Conservation (phyloP, 176 grass and related monocot genomes). For the Aegilops speltoides region DNA sequence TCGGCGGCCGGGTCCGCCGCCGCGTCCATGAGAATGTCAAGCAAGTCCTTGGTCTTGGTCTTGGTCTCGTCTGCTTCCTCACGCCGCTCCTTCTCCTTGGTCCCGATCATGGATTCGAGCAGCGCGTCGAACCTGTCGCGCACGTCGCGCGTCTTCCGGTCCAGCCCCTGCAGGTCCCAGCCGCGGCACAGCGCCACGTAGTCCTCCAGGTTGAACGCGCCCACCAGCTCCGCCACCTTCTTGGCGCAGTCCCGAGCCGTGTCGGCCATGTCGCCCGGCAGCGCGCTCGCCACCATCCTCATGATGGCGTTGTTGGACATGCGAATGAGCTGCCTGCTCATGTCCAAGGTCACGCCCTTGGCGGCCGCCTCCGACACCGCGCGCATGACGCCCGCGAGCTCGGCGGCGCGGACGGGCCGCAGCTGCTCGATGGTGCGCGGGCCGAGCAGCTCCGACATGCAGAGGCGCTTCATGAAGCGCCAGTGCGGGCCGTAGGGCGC, state of each 20-base stretch:
- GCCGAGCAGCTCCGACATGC: conserved; percentile 17
- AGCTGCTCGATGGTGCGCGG: conserved; percentile 17
- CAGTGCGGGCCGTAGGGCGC: conserved; percentile 16
- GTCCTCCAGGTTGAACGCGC: conserved; percentile 13
- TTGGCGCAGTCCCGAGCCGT: background rate
- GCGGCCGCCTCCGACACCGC: background rate
- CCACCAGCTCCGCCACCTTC: conserved; percentile 12
- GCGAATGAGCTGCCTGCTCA: background rate
- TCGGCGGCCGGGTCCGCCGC: background rate
- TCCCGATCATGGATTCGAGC: background rate
- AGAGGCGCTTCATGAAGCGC: conserved; percentile 21
- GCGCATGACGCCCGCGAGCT: background rate
- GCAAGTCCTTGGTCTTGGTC: background rate
- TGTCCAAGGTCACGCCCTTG: background rate
- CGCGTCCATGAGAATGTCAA: conserved; percentile 15
- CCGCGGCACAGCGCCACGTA: background rate
- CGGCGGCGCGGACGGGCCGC: conserved; percentile 11
- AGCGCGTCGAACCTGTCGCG: conserved; percentile 8
- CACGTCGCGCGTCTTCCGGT: background rate
- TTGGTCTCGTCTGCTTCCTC: too few relatives aligned
- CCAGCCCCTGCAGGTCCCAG: conserved; percentile 13
- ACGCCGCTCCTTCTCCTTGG: background rate
- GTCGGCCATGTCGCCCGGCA: conserved; percentile 3
- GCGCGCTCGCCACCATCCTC: background rate
- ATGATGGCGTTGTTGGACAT: conserved; percentile 18